Percentiles rank a stretch among this genome's conserved stretches.
phyloP scores from a whole-genome alignment of 2,329 filamentous ascomycete species.

The Penicillium digitatum region DNA sequence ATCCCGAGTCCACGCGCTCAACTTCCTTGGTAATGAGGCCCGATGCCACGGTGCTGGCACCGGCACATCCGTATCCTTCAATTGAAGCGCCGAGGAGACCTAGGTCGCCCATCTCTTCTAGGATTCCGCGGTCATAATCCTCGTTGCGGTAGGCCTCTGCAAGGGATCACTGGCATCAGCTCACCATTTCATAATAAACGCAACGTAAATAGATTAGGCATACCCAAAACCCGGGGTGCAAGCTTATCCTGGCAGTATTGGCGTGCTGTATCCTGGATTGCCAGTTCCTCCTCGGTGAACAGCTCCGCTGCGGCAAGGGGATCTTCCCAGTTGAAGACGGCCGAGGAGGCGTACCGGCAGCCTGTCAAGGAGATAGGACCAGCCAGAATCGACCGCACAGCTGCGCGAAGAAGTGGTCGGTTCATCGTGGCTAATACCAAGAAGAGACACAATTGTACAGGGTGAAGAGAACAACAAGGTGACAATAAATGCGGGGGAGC shows the following conservation, averaged over 20 bases:
- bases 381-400: conserved; percentile 29
- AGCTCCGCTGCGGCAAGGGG: conserved; percentile 71
- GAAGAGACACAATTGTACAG: neutral
- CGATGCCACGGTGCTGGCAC: conserved; percentile 81
- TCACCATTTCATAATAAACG: neutral
- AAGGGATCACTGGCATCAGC: conserved; percentile 1
- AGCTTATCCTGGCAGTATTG: conserved; percentile 90
- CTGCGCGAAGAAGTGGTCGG: conserved; percentile 30
- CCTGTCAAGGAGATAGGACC: conserved; percentile 19
- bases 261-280: conserved; percentile 85
- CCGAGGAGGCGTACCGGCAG: conserved; percentile 32
- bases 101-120: conserved; percentile 87
- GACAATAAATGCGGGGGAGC: conserved; percentile 20
- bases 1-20: conserved; percentile 85
- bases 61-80: conserved; percentile 82
- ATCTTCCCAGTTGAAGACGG: conserved; percentile 83
- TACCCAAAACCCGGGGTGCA: conserved; percentile 80
- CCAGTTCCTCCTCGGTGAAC: conserved; percentile 83
- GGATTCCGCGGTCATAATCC: conserved; percentile 77
- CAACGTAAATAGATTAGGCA: conserved; percentile 27
- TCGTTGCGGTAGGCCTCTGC: conserved; percentile 82
- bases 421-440: conserved; percentile 27
- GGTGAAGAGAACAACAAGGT: conserved; percentile 1
- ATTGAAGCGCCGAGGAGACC: conserved; percentile 85
- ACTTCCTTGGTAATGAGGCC: conserved; percentile 87